These are phyloP conservation scores for Exophiala spinifera DNA, from an alignment of 2,329 filamentous ascomycete genomes.

Conservation along the genomic window DNA sequence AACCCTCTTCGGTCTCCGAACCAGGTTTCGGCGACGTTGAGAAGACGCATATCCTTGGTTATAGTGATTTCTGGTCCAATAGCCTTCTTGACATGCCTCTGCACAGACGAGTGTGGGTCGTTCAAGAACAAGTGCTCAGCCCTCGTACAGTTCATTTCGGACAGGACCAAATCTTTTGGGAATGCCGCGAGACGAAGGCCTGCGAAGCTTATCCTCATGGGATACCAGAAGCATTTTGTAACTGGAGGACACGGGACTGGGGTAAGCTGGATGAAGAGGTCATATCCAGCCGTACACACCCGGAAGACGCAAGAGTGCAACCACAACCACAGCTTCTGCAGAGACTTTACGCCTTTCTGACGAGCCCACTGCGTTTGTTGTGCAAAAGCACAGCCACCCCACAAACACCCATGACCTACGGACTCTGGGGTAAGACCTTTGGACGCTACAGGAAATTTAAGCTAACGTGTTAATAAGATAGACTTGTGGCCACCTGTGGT, in stretches of 20 bases:
- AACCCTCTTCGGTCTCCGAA: constrained; percentile 1
- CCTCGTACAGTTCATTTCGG: constrained; percentile 21
- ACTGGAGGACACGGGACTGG: constrained; percentile 7
- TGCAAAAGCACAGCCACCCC: too few species aligned
- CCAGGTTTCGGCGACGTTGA: neutral
- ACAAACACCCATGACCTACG: too few species aligned
- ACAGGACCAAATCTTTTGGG: constrained; percentile 18
- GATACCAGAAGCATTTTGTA: constrained; percentile 11
- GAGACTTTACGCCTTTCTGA: too few species aligned
- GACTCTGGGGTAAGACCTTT: too few species aligned
- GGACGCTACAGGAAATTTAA: too few species aligned
- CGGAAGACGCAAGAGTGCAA: too few species aligned
- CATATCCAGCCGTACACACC: too few species aligned
- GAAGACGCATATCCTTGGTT: constrained; percentile 10
- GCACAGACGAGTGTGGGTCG: constrained; percentile 14
- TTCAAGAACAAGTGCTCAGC: constrained; percentile 19
- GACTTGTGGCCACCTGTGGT: too few species aligned
- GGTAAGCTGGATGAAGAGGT: too few species aligned
- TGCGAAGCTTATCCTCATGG: constrained; percentile 18
- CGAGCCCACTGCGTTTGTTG: too few species aligned
- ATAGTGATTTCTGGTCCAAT: constrained; percentile 17
- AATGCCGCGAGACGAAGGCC: constrained; percentile 13
- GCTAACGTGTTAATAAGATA: too few species aligned
- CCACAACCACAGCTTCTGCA: too few species aligned
- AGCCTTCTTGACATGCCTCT: constrained; percentile 13